These are phyloP conservation scores for Leccinum ponderosum DNA, from an alignment of 1,284 basidiomycete genomes.

Conservation along the genomic window DNA sequence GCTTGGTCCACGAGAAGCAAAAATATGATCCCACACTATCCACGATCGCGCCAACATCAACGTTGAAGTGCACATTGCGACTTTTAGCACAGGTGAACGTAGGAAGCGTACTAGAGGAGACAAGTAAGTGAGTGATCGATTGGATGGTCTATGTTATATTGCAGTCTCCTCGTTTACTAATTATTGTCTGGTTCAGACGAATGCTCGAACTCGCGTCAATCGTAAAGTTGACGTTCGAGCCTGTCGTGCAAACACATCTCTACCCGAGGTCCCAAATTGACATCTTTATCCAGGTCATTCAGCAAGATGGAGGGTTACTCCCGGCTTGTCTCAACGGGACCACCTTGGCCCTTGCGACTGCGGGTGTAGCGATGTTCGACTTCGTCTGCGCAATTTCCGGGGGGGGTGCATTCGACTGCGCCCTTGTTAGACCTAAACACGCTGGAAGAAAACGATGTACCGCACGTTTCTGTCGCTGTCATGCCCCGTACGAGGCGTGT, in stretches of 20 bases:
- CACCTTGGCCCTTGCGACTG: conserved; percentile 87
- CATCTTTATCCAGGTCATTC: conserved; percentile 89
- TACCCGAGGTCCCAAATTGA: conserved; percentile 96
- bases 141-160: background rate
- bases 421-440: conserved; percentile 89
- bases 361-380: conserved; percentile 90
- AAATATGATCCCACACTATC: conserved; percentile 68
- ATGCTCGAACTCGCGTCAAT: conserved; percentile 85
- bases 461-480: conserved; percentile 84
- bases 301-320: conserved; percentile 91
- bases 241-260: conserved; percentile 86
- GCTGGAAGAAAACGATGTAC: conserved; percentile 90
- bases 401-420: conserved; percentile 72
- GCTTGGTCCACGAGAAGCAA: conserved; percentile 90
- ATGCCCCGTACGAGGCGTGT: conserved; percentile 85
- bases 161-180: conserved; percentile 48
- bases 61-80: conserved; percentile 82
- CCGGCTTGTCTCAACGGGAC: conserved; percentile 94
- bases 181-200: conserved; percentile 55
- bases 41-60: conserved; percentile 85
- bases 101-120: conserved; percentile 80
- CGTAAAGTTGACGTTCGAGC: conserved; percentile 94
- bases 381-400: conserved; percentile 87
- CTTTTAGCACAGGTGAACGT: conserved; percentile 84
- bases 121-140: conserved; percentile 72